Percentiles rank a stretch among this genome's conserved stretches.
phyloP scores from a whole-genome alignment of 208 protist genomes.

The Vickermania ingenoplastis region DNA sequence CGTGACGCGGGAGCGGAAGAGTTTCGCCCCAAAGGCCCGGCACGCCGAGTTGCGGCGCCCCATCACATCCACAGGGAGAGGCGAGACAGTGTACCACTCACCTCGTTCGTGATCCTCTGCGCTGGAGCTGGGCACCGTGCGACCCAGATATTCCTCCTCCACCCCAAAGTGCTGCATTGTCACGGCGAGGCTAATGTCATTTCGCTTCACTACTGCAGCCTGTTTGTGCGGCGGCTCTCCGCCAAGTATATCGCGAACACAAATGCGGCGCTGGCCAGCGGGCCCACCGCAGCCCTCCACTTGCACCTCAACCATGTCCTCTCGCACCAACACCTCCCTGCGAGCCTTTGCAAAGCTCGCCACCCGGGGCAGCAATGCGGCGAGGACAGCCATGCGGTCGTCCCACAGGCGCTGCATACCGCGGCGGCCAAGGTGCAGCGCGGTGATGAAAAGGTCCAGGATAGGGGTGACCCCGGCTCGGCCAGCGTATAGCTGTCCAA shows the following conservation, averaged over 20 bases:
- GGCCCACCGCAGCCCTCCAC: neutral
- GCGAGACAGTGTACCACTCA: too few species aligned
- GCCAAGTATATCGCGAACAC: too few species aligned
- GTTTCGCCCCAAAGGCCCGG: constrained; percentile 46
- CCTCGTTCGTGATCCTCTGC: constrained; percentile 1
- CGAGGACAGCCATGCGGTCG: constrained; percentile 55
- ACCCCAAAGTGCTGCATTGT: constrained; percentile 40
- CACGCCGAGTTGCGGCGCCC: constrained; percentile 8
- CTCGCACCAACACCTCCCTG: constrained; percentile 36
- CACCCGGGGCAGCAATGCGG: constrained; percentile 24
- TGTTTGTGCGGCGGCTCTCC: too few species aligned
- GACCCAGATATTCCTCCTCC: neutral
- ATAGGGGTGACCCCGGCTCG: constrained; percentile 86
- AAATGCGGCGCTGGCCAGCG: too few species aligned
- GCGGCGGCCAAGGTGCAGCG: constrained; percentile 87
- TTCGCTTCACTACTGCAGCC: constrained; percentile 12
- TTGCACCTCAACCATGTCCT: constrained; percentile 8
- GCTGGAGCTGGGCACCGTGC: neutral
- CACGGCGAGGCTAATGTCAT: constrained; percentile 81
- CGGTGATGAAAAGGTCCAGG: constrained; percentile 95
- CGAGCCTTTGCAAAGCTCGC: constrained; percentile 35
- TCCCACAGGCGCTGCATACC: constrained; percentile 73
- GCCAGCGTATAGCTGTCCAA: constrained; percentile 81
- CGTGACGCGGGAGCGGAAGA: constrained; percentile 64
- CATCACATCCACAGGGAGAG: neutral